These are phyloP conservation scores for Amesomyces nigricolor DNA, from an alignment of 2,329 filamentous ascomycete species.

Conservation along the genomic window DNA sequence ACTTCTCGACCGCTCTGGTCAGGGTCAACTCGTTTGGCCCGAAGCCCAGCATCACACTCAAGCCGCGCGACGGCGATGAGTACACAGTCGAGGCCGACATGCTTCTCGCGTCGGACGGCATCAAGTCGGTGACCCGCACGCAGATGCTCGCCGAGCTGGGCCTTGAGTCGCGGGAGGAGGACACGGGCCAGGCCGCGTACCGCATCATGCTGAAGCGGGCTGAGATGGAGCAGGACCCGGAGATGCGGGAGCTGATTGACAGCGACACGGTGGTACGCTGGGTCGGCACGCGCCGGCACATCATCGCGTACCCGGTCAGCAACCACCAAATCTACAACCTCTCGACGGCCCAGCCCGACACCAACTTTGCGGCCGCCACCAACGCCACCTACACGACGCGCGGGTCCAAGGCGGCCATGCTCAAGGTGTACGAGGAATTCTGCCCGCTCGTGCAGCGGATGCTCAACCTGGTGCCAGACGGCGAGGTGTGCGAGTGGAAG, in stretches of 20 bases:
- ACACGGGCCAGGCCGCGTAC: conserved; percentile 73
- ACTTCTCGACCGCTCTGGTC: conserved; percentile 55
- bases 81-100: conserved; percentile 50
- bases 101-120: conserved; percentile 50
- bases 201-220: conserved; percentile 68
- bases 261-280: conserved; percentile 64
- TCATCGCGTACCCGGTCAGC: conserved; percentile 71
- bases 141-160: conserved; percentile 50
- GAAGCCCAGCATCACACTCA: conserved; percentile 53
- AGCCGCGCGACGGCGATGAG: conserved; percentile 50
- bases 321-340: conserved; percentile 62
- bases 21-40: conserved; percentile 55
- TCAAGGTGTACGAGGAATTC: conserved; percentile 57
- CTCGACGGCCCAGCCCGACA: conserved; percentile 56
- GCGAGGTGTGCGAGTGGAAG: conserved; percentile 60
- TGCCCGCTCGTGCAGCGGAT: conserved; percentile 54
- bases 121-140: conserved; percentile 47
- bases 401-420: conserved; percentile 55
- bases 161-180: conserved; percentile 51
- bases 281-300: conserved; percentile 70
- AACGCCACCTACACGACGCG: conserved; percentile 58
- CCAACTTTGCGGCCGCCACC: conserved; percentile 52
- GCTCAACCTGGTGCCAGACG: conserved; percentile 55
- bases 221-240: conserved; percentile 60
- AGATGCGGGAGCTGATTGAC: conserved; percentile 62